These are phyloP conservation scores for Corymbia calophylla DNA, from an alignment of 441 rosid genomes.

Conservation along the genomic window DNA sequence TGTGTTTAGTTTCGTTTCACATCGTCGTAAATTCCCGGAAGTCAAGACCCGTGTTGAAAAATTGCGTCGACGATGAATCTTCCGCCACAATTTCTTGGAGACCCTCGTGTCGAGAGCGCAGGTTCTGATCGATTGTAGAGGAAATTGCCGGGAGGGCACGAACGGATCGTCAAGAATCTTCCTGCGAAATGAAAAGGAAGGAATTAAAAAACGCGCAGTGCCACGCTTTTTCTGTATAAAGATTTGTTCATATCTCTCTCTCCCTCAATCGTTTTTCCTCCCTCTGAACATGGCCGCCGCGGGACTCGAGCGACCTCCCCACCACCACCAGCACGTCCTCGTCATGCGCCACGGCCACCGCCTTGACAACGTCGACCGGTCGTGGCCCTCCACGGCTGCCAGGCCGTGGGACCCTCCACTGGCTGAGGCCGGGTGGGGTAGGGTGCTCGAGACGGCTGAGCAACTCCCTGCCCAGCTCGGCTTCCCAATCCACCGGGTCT, in stretches of 20 bases:
- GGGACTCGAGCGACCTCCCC: not conserved
- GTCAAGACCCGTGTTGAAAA: not conserved
- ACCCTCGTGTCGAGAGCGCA: not conserved
- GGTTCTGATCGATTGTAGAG: not conserved
- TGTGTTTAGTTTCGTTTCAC: not conserved
- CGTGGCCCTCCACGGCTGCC: slow-evolving; percentile 1
- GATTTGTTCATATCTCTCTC: not conserved
- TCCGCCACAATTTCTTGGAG: not conserved
- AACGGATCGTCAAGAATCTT: not conserved
- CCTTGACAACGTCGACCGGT: slow-evolving; percentile 9
- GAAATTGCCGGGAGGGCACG: not conserved
- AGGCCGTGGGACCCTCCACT: slow-evolving; percentile 12
- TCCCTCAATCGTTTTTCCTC: not conserved
- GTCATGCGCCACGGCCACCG: slow-evolving; percentile 13
- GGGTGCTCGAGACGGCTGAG: not conserved
- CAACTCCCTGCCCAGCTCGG: not conserved
- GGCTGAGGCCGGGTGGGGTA: slow-evolving; percentile 1
- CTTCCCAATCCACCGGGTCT: slow-evolving; percentile 6
- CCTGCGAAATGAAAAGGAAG: not conserved
- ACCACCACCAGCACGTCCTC: not conserved
- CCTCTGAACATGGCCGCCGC: not conserved
- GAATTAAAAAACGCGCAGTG: not conserved
- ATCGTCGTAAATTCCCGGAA: not conserved
- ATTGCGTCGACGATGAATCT: not conserved
- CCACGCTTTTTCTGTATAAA: not conserved